Evolutionary conservation across 78 protist genomes (phyloP).

Genomic region (Tieghemostelium lacteum): DNA sequence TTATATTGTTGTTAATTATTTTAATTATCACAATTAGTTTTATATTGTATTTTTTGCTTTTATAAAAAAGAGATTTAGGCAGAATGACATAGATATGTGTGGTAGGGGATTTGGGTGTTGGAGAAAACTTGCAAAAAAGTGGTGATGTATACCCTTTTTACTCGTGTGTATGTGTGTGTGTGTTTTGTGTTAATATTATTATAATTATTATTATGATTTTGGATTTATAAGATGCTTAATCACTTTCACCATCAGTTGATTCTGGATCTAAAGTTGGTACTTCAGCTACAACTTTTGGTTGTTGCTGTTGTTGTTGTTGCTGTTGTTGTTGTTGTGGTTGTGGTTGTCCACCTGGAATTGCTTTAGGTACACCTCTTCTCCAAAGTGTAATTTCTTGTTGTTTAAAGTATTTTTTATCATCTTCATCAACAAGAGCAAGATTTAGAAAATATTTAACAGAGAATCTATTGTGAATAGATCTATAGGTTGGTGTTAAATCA

Average conservation of each 20-base stretch:
- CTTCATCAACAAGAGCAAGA: constrained; percentile 92
- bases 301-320: not conserved
- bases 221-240: too few species aligned
- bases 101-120: too few species aligned
- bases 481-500: constrained; percentile 97
- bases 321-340: not conserved
- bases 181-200: too few species aligned
- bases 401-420: constrained; percentile 85
- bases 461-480: constrained; percentile 93
- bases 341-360: not conserved
- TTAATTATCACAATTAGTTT: not conserved
- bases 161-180: too few species aligned
- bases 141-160: too few species aligned
- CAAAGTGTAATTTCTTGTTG: constrained; percentile 90
- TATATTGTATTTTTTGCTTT: not conserved
- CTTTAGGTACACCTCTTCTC: constrained; percentile 76
- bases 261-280: constrained; percentile 53
- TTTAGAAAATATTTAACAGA: constrained; percentile 92
- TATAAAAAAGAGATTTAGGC: too few species aligned
- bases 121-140: too few species aligned
- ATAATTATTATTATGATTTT: too few species aligned
- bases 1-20: too few species aligned
- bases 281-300: constrained; percentile 22
- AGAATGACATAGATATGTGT: too few species aligned
- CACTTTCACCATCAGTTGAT: constrained; percentile 35